Conservation (phyloP, 257 asterid species). For the Leptodermis oblonga region DNA sequence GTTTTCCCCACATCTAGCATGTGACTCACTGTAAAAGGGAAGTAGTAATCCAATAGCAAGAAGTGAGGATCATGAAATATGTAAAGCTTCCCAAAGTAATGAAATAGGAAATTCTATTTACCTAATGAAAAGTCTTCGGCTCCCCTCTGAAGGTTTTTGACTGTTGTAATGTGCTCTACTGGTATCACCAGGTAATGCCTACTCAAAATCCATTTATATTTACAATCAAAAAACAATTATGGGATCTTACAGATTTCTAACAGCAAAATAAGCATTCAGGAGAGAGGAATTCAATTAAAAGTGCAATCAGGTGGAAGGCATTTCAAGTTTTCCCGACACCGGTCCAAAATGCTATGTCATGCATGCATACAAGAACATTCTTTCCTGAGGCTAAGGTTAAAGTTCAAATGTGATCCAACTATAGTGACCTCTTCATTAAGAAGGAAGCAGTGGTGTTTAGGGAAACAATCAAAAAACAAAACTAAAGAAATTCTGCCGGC, state of each 20-base stretch:
- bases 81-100: slow-evolving; percentile 4
- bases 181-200: slow-evolving; percentile 96
- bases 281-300: neutral
- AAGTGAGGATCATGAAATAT: neutral
- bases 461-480: neutral
- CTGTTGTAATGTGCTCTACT: slow-evolving; percentile 74
- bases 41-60: slow-evolving; percentile 14
- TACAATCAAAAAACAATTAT: neutral
- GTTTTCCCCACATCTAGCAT: slow-evolving; percentile 74
- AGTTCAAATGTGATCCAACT: neutral
- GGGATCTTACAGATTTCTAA: neutral
- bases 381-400: neutral
- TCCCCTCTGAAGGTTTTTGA: slow-evolving; percentile 49
- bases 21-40: slow-evolving; percentile 51
- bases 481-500: neutral
- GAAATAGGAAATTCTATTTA: slow-evolving; percentile 11
- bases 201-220: slow-evolving; percentile 4
- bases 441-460: neutral
- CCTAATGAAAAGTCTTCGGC: slow-evolving; percentile 62
- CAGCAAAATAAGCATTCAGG: neutral
- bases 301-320: neutral
- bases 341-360: neutral
- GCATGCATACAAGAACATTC: neutral
- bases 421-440: neutral
- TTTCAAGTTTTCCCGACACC: neutral